phyloP scores from a whole-genome alignment of 1,139 yeast species.

The Diutina neorugosa region DNA sequence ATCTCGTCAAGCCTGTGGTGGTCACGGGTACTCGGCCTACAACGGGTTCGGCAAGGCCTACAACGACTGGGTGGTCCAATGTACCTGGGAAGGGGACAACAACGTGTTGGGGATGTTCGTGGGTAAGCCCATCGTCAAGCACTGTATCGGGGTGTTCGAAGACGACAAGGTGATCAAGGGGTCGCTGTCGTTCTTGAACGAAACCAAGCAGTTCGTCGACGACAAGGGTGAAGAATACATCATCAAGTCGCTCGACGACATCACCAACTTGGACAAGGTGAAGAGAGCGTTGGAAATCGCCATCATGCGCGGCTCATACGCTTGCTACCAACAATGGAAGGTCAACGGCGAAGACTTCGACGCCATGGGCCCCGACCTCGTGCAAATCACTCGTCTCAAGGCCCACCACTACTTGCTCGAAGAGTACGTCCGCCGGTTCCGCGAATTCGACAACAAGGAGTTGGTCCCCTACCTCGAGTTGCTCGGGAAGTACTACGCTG shows the following conservation, averaged over 20 bases:
- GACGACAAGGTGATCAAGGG: slow-evolving; percentile 24
- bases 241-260: slow-evolving; percentile 20
- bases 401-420: slow-evolving; percentile 26
- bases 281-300: slow-evolving; percentile 31
- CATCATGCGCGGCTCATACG: slow-evolving; percentile 34
- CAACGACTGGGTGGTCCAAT: slow-evolving; percentile 90
- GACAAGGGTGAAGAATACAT: slow-evolving; percentile 18
- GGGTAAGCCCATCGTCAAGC: slow-evolving; percentile 64
- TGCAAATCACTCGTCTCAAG: slow-evolving; percentile 22
- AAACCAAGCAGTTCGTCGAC: slow-evolving; percentile 20
- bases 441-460: slow-evolving; percentile 9
- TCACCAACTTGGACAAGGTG: slow-evolving; percentile 23
- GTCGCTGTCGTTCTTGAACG: slow-evolving; percentile 32
- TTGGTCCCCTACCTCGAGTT: slow-evolving; percentile 14
- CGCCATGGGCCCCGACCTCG: slow-evolving; percentile 15
- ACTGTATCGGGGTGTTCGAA: slow-evolving; percentile 24
- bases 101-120: slow-evolving; percentile 73
- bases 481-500: slow-evolving; percentile 14
- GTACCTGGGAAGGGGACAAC: slow-evolving; percentile 98
- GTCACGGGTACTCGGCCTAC: slow-evolving; percentile 88
- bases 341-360: slow-evolving; percentile 25
- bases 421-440: slow-evolving; percentile 19
- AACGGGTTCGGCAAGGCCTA: slow-evolving; percentile 83
- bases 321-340: slow-evolving; percentile 27
- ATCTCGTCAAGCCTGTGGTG: slow-evolving; percentile 94